These are phyloP conservation scores for Trichomonascaceae sp. DNA, from an alignment of 1,139 yeast species.

Conservation along the genomic window DNA sequence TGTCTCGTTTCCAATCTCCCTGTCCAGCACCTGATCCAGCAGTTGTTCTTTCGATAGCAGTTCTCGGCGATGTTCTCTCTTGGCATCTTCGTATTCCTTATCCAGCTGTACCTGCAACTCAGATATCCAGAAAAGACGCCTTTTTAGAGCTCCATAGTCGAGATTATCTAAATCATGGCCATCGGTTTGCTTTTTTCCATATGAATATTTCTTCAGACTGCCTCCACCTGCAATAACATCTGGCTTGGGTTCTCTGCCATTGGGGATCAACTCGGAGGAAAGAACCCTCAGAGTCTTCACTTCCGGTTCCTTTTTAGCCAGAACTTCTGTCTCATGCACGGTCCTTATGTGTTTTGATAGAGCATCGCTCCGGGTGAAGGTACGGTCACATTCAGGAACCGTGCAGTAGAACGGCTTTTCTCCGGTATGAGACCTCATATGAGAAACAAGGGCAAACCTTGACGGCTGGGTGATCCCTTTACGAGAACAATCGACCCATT, in stretches of 20 bases:
- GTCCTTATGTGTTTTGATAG: constrained; percentile 58
- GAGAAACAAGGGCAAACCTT: constrained; percentile 54
- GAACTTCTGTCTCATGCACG: constrained; percentile 46
- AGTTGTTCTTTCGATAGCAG: constrained; percentile 57
- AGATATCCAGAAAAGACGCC: constrained; percentile 42
- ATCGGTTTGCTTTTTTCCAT: constrained; percentile 12
- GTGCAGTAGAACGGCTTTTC: constrained; percentile 64
- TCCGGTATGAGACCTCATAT: constrained; percentile 60
- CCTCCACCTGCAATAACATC: constrained; percentile 4
- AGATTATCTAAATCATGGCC: constrained; percentile 21
- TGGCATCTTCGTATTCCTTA: constrained; percentile 36
- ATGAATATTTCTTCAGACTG: not conserved
- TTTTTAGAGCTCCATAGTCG: constrained; percentile 29
- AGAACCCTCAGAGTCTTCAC: not conserved
- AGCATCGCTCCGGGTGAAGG: constrained; percentile 55
- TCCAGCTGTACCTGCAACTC: constrained; percentile 45
- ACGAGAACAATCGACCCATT: constrained; percentile 57
- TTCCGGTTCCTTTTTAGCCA: constrained; percentile 1
- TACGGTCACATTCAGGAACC: constrained; percentile 62
- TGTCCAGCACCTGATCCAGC: constrained; percentile 44
- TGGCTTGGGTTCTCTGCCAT: not conserved
- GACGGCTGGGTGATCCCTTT: constrained; percentile 53
- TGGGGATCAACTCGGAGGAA: not conserved
- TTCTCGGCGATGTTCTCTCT: constrained; percentile 38
- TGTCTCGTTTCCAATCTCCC: constrained; percentile 21